phyloP scores from a whole-genome alignment of 2,329 filamentous ascomycete genomes.

The Atkinsonella texensis region DNA sequence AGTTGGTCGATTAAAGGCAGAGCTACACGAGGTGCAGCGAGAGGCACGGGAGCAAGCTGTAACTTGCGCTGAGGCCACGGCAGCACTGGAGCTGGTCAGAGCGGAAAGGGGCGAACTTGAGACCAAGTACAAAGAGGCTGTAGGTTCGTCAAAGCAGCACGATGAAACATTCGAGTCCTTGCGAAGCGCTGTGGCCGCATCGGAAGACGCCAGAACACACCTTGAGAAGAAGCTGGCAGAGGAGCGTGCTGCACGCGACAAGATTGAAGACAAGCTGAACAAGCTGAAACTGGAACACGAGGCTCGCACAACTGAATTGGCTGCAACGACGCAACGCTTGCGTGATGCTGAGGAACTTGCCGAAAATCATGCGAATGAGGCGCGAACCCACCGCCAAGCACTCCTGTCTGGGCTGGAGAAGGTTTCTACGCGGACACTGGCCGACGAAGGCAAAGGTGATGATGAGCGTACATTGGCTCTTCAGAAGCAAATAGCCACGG shows the following conservation, averaged over 20 bases:
- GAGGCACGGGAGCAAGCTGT: slow-evolving; percentile 71
- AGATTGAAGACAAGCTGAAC: slow-evolving; percentile 62
- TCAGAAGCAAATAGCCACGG: slow-evolving; percentile 66
- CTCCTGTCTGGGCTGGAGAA: slow-evolving; percentile 75
- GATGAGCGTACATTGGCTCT: slow-evolving; percentile 60
- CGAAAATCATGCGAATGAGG: slow-evolving; percentile 78
- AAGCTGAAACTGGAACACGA: slow-evolving; percentile 78
- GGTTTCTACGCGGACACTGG: slow-evolving; percentile 44
- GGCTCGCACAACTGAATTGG: slow-evolving; percentile 63
- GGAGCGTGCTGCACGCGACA: slow-evolving; percentile 64
- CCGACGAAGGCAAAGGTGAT: slow-evolving; percentile 34
- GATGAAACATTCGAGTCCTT: slow-evolving; percentile 61
- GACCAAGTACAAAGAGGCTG: slow-evolving; percentile 53
- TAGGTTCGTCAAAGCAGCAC: slow-evolving; percentile 58
- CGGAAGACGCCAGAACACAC: slow-evolving; percentile 61
- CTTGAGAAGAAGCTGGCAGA: slow-evolving; percentile 75
- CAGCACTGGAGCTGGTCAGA: slow-evolving; percentile 60
- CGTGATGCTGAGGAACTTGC: slow-evolving; percentile 80
- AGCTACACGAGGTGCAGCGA: slow-evolving; percentile 70
- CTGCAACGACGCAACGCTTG: slow-evolving; percentile 59
- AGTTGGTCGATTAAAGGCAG: slow-evolving; percentile 71
- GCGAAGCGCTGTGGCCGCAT: slow-evolving; percentile 65
- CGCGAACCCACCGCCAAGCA: slow-evolving; percentile 70
- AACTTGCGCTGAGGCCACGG: slow-evolving; percentile 62
- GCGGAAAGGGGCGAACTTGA: slow-evolving; percentile 77